These are phyloP conservation scores for Apiotrichum domesticum DNA, from an alignment of 1,284 basidiomycete genomes.

Conservation along the genomic window DNA sequence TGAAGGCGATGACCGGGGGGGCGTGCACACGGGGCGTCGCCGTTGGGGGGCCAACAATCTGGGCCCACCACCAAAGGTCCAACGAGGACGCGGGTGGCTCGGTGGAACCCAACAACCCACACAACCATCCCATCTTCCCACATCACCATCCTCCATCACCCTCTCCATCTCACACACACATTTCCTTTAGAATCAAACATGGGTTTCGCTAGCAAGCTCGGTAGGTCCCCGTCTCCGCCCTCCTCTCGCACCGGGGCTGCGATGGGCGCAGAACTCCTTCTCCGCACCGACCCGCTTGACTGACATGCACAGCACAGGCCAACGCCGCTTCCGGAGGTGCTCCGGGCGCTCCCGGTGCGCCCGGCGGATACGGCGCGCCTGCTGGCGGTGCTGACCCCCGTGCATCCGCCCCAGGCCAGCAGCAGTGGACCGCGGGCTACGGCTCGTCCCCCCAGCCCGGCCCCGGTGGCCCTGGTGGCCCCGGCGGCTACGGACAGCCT, in stretches of 20 bases:
- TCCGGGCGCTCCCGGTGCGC: background rate
- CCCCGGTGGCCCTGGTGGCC: background rate
- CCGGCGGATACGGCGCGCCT: background rate
- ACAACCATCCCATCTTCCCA: no score
- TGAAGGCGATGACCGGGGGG: no score
- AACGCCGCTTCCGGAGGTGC: background rate
- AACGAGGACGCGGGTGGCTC: no score
- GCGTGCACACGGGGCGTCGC: no score
- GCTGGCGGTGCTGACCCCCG: background rate
- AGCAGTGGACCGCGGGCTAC: background rate
- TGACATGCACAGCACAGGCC: background rate
- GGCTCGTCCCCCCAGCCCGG: background rate
- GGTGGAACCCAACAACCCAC: no score
- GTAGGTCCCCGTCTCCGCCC: background rate
- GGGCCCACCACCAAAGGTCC: no score
- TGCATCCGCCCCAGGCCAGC: background rate
- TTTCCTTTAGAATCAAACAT: background rate
- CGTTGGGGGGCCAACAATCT: no score
- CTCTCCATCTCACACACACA: background rate
- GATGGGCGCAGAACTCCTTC: no score
- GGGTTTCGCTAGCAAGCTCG: slow-evolving; percentile 9
- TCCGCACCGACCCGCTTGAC: background rate
- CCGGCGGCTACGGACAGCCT: slow-evolving; percentile 2
- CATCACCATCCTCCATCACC: no score
- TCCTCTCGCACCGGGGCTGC: background rate